Evolutionary conservation across 2,329 filamentous ascomycete species (phyloP), one percentile per base, ranked within the genome.

Genomic region (Beauveria sp.): DNA sequence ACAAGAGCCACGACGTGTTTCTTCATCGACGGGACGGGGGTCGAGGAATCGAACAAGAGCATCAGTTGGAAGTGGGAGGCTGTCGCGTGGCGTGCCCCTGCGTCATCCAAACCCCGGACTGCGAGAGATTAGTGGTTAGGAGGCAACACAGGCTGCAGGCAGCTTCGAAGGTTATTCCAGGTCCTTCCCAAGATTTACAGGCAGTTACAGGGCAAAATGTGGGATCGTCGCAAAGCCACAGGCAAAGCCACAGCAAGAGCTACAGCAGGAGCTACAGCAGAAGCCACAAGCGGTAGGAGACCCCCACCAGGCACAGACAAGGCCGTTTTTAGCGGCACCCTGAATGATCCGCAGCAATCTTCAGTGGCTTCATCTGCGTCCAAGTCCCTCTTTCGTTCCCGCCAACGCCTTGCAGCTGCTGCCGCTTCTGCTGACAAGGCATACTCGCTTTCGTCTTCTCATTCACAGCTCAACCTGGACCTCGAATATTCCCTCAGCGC

Each of bases 401-500:
- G 24, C 24, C 40, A 18, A 40, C n/a, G 26, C 55, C 20, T 44
- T 24, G 26, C 44, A 8, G 30, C 16, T 40, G 47, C 37, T 10
- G n/a, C 55, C 6, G 20, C 30, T 43, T 24, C 53, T 41, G 26
- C 40, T 18, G 22, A 22, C 50, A 50, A 61, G 46, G 43, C 59
- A 52, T 51, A 46, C 44, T 30, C 47, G 54, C 41, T 47, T 7
- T 51, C 48, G 59, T 50, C 30, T 59, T 48, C 61, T 46, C 14
- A 30, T 30, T 55, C 48, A 12, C 50, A 40, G 40, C 40, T 22
- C 28, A 10, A 50, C 61, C 30, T 57, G 28, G 47, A 62, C 26
- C 66, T 69, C 55, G 68, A 68, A 51, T 66, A 66, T 58, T 66
- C 69, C 47, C 66, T 72, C 52, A 67, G 70, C 66, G 67, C 67